These are phyloP conservation scores for Venturia asperata DNA, from an alignment of 2,329 filamentous ascomycete genomes.

Conservation along the genomic window DNA sequence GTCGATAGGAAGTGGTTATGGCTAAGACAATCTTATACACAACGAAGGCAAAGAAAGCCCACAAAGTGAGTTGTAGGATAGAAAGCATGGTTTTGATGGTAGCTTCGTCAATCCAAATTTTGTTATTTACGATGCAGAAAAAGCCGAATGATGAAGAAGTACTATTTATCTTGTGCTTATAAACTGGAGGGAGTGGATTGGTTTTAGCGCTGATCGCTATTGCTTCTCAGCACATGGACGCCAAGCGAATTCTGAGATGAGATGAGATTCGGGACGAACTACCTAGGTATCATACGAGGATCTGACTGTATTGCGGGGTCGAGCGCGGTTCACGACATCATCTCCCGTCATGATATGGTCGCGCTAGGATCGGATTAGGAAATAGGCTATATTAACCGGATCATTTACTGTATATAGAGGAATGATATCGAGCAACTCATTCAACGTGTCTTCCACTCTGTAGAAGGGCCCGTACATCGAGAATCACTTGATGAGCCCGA, in stretches of 20 bases:
- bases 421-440: neutral
- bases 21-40: constrained; percentile 1
- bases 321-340: neutral
- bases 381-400: neutral
- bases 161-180: neutral
- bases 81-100: neutral
- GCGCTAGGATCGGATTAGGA: neutral
- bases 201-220: neutral
- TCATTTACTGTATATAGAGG: neutral
- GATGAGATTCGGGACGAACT: neutral
- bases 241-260: neutral
- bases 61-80: neutral
- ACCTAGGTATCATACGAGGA: neutral
- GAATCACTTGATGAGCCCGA: neutral
- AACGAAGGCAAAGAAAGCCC: neutral
- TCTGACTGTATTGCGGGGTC: neutral
- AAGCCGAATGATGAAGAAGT: neutral
- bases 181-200: neutral
- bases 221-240: neutral
- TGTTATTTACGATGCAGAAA: too few relatives aligned
- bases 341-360: neutral
- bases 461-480: too few relatives aligned
- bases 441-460: neutral
- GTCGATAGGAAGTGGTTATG: neutral
- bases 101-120: too few relatives aligned